These are phyloP conservation scores for Microglena sp. DNA, from an alignment of 139 green algal genomes.

Conservation along the genomic window DNA sequence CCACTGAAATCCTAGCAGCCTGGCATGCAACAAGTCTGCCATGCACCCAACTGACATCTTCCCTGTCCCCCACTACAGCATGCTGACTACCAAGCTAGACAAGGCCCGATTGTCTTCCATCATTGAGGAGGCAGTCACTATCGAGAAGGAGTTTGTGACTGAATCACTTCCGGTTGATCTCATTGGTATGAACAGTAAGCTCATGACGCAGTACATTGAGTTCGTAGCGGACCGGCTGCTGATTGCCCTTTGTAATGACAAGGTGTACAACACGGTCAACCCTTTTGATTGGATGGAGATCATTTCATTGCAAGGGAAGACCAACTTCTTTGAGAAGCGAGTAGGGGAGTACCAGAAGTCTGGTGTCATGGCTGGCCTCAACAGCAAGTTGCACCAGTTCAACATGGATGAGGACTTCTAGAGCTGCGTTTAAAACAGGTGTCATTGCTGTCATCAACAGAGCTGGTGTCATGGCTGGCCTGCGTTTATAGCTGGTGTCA, in stretches of 20 bases:
- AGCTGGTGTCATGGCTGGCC: too few species aligned
- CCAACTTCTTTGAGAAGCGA: constrained; percentile 95
- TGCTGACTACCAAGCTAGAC: constrained; percentile 72
- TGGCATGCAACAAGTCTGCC: too few species aligned
- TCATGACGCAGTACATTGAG: constrained; percentile 88
- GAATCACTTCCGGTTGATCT: constrained; percentile 80
- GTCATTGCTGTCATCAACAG: too few species aligned
- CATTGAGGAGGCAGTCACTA: constrained; percentile 70
- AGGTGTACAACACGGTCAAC: constrained; percentile 65
- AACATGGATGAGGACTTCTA: constrained; percentile 26
- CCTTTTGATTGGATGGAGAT: constrained; percentile 91
- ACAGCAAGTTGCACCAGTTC: constrained; percentile 22
- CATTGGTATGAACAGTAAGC: constrained; percentile 77
- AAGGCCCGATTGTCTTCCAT: constrained; percentile 23
- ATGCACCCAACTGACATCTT: too few species aligned
- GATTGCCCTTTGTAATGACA: constrained; percentile 21
- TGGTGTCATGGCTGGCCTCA: constrained; percentile 24
- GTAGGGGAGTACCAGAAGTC: constrained; percentile 90
- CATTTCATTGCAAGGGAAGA: constrained; percentile 72
- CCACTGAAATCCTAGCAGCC: too few species aligned
- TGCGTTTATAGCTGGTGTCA: too few species aligned
- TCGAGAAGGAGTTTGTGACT: constrained; percentile 93
- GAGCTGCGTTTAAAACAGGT: too few species aligned
- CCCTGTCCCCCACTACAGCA: constrained; percentile 29
- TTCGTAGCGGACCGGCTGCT: constrained; percentile 59